phyloP scores from a whole-genome alignment of 2,329 filamentous ascomycete species.

The Neocatenulostroma microsporum region DNA sequence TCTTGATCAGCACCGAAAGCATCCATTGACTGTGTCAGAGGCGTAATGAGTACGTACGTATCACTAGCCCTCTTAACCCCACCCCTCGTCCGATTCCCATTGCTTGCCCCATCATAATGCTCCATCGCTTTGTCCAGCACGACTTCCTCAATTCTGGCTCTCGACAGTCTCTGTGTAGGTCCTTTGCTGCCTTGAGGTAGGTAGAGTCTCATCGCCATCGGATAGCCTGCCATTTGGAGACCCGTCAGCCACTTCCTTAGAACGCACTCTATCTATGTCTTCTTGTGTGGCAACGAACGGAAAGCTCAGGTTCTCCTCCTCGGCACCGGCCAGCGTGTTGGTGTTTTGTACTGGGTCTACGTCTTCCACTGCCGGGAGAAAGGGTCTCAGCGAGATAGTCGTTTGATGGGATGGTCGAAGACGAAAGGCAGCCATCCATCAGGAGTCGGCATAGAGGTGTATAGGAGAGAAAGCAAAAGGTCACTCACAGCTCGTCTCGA shows the following conservation, averaged over 20 bases:
- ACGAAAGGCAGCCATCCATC: too few species aligned
- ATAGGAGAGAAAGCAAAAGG: background rate
- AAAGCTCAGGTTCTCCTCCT: conserved; percentile 14
- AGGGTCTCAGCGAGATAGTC: background rate
- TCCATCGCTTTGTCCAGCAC: conserved; percentile 58
- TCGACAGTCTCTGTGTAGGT: conserved; percentile 42
- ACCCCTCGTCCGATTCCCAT: conserved; percentile 68
- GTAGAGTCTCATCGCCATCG: conserved; percentile 48
- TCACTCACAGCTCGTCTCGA: conserved; percentile 37
- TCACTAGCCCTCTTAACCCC: conserved; percentile 70
- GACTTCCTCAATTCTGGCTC: conserved; percentile 49
- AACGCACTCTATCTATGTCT: conserved; percentile 6
- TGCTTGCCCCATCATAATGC: conserved; percentile 73
- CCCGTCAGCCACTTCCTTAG: conserved; percentile 14
- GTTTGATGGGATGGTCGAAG: too few species aligned
- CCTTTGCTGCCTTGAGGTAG: conserved; percentile 47
- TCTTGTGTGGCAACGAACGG: conserved; percentile 16
- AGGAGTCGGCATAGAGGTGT: too few species aligned
- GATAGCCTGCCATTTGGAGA: conserved; percentile 44
- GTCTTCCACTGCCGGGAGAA: conserved; percentile 15
- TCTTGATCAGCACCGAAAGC: too few species aligned
- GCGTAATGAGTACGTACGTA: conserved; percentile 46
- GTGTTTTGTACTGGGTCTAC: conserved; percentile 19
- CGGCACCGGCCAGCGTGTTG: conserved; percentile 12
- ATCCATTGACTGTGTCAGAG: too few species aligned